Conservation (phyloP, 108 stramenopile genomes). For the Skeletonema potamos region DNA sequence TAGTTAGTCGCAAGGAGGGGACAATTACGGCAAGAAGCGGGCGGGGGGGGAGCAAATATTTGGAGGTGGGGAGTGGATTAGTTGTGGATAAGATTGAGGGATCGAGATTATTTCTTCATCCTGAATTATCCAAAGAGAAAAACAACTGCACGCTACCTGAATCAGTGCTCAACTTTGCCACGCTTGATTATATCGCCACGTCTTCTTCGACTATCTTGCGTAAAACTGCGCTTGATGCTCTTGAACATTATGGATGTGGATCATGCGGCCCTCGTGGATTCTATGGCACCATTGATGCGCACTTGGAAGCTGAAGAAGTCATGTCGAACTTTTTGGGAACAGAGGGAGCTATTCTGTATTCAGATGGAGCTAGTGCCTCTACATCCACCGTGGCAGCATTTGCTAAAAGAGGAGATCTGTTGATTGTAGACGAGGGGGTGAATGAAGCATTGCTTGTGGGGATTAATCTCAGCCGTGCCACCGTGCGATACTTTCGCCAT, state of each 20-base stretch:
- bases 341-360: slow-evolving; percentile 95
- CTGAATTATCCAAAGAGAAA: slow-evolving; percentile 13
- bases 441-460: slow-evolving; percentile 93
- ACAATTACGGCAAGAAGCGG: background rate
- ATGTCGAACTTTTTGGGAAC: slow-evolving; percentile 83
- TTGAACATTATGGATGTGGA: slow-evolving; percentile 91
- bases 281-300: slow-evolving; percentile 98
- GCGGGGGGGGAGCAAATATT: background rate
- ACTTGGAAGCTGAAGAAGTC: slow-evolving; percentile 83
- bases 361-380: slow-evolving; percentile 88
- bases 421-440: slow-evolving; percentile 92
- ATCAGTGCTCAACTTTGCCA: slow-evolving; percentile 88
- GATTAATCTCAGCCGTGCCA: slow-evolving; percentile 84
- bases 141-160: slow-evolving; percentile 9
- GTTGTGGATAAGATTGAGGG: slow-evolving; percentile 36
- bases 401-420: slow-evolving; percentile 95
- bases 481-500: slow-evolving; percentile 92
- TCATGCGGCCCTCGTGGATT: slow-evolving; percentile 99
- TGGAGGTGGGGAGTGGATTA: background rate
- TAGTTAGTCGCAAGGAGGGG: slow-evolving; percentile 45
- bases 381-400: slow-evolving; percentile 96
- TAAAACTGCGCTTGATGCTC: slow-evolving; percentile 33
- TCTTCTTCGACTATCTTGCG: slow-evolving; percentile 38
- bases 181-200: slow-evolving; percentile 74
- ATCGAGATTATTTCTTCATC: slow-evolving; percentile 13